Evolutionary conservation across 2,329 filamentous ascomycete species (phyloP), one percentile per base, ranked within the genome.

Genomic region (Exophiala dermatitidis): DNA sequence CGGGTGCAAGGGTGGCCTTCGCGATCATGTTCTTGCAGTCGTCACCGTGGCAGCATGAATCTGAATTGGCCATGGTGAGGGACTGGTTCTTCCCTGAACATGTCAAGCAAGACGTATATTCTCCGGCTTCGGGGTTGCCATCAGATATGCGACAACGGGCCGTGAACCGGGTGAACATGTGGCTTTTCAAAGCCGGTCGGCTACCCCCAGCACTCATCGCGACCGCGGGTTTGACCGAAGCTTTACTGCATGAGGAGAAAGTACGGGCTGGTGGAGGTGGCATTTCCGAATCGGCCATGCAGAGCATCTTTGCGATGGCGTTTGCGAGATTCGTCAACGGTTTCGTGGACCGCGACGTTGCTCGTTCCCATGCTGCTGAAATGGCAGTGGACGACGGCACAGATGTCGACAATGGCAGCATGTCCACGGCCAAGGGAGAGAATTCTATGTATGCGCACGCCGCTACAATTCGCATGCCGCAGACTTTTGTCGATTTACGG

Each of bases 401-500:
- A 28, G 52, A 53, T 5, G 52, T 38, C n/a, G 48, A 43, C 10
- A 41, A 48, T 12, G 42, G 12, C 6, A 30, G n/a, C 3, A 32
- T 30, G 32, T 31, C 38, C 26, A 48, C 51, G 26, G 45, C 42
- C 37, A 53, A 50, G 33, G 60, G 61, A 26, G 60, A 63, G 48
- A 61, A 48, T 34, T 62, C 60, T 3, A 63, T 63, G 61, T 63
- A 62, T 48, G 60, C 61, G 28, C 56, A 60, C 36, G 61, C 61
- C 6, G 53, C 52, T 32, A 54, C 53, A 26, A 62, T 63, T 29
- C 53, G 57, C 29, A 60, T 63, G 58, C 61, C 61, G 1, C 79
- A 80, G 1, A 81, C 82, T 1, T 90, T 91, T 67, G 87, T 93
- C 52, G 87, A 90, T 73, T 76, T 90, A 51, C 78, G 88, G 49